Conservation (phyloP, 176 grass and related monocot genomes). For the Elymus sibiricus region DNA sequence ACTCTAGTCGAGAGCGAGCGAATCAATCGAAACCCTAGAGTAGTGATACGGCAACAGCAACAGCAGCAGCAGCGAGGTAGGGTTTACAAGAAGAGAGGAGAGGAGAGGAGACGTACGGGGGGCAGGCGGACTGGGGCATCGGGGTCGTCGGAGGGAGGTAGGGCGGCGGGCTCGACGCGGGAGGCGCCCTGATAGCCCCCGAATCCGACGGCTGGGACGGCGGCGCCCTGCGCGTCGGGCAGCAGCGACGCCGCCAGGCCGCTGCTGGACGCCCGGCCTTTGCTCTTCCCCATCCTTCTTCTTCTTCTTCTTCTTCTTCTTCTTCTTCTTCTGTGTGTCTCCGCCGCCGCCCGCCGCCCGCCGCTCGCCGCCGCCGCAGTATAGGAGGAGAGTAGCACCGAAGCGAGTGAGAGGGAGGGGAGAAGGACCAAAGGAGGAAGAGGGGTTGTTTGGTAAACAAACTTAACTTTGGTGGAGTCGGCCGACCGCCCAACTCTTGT, state of each 20-base stretch:
- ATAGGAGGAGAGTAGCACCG: too few relatives aligned
- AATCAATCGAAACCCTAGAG: slow-evolving; percentile 7
- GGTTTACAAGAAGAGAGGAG: not conserved
- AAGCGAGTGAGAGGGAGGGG: too few relatives aligned
- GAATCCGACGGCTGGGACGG: slow-evolving; percentile 59
- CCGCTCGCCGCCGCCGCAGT: too few relatives aligned
- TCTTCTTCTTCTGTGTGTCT: not conserved
- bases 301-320: too few relatives aligned
- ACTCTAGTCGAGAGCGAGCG: not conserved
- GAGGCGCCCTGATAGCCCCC: slow-evolving; percentile 85
- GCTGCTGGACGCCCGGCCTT: slow-evolving; percentile 74
- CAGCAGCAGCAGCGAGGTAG: too few relatives aligned
- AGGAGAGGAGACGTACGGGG: slow-evolving; percentile 23
- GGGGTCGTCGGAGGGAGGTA: slow-evolving; percentile 42
- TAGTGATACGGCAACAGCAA: too few relatives aligned
- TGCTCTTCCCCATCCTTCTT: slow-evolving; percentile 65
- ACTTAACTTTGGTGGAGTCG: too few relatives aligned
- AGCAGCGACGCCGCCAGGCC: slow-evolving; percentile 75
- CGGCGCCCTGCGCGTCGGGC: slow-evolving; percentile 42
- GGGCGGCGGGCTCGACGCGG: slow-evolving; percentile 52
- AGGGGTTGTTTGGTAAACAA: too few relatives aligned
- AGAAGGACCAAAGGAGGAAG: too few relatives aligned
- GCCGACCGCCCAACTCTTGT: too few relatives aligned
- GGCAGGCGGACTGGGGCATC: slow-evolving; percentile 23
- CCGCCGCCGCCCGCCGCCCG: too few relatives aligned